Evolutionary conservation across 345 rosid genomes (phyloP).

Genomic region (Brassica carinata): DNA sequence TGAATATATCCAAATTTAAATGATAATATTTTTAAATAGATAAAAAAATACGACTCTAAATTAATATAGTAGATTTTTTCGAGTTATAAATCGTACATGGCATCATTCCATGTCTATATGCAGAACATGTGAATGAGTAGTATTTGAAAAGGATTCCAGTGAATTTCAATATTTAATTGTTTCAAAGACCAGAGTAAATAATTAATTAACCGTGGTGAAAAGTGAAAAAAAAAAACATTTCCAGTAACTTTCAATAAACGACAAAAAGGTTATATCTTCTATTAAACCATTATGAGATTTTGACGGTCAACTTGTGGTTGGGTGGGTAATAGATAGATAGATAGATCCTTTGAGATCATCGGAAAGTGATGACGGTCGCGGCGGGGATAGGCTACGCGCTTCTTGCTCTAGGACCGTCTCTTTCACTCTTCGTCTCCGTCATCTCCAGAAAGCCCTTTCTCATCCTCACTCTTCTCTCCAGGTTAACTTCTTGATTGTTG

Average conservation of each 20-base stretch:
- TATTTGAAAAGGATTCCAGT: neutral
- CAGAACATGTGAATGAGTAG: too few species aligned
- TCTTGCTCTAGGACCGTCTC: conserved; percentile 86
- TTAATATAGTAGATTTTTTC: too few species aligned
- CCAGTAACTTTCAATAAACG: neutral
- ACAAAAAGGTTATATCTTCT: neutral
- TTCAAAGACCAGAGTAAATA: neutral
- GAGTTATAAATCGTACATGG: too few species aligned
- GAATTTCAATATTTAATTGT: neutral
- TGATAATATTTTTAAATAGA: too few species aligned
- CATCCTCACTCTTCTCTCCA: conserved; percentile 91
- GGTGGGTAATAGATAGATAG: neutral
- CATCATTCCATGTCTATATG: too few species aligned
- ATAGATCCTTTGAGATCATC: neutral
- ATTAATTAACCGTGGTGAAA: neutral
- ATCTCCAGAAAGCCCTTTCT: conserved; percentile 92
- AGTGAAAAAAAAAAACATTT: neutral
- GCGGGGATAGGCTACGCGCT: conserved; percentile 95
- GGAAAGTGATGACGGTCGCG: conserved; percentile 60
- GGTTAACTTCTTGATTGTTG: conserved; percentile 50
- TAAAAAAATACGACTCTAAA: too few species aligned
- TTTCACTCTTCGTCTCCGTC: conserved; percentile 81
- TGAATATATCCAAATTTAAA: too few species aligned
- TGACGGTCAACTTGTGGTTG: neutral
- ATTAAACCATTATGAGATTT: neutral